Evolutionary conservation across 805 yeast species (phyloP).

Genomic region (Monosporozyma solicola): DNA sequence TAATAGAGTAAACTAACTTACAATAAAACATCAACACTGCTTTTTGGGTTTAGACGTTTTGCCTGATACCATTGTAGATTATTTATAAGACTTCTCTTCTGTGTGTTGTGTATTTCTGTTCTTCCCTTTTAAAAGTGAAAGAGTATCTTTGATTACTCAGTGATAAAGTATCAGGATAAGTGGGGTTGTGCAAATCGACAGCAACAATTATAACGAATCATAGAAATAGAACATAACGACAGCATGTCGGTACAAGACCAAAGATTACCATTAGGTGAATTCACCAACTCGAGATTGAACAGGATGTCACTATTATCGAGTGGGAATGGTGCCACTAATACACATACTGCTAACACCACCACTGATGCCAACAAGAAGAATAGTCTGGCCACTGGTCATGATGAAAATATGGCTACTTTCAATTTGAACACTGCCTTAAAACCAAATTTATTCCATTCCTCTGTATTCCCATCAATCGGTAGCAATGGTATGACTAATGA

Average conservation of each 20-base stretch:
- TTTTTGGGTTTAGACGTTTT: background rate
- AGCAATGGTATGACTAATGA: background rate
- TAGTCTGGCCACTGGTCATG: background rate
- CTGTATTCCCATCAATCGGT: background rate
- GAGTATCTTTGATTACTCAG: too few species aligned
- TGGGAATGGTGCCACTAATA: background rate
- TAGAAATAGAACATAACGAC: background rate
- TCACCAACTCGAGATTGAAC: constrained; percentile 21
- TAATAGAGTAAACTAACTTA: too few species aligned
- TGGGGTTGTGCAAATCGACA: background rate
- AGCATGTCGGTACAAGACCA: constrained; percentile 14
- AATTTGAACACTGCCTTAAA: background rate
- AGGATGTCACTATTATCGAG: constrained; percentile 5
- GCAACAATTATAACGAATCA: background rate
- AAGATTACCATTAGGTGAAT: constrained; percentile 23
- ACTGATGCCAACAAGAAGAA: background rate
- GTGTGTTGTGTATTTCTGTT: too few species aligned
- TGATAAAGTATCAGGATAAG: background rate
- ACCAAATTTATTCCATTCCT: background rate
- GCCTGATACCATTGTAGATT: background rate
- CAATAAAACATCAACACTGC: background rate
- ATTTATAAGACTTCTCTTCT: background rate
- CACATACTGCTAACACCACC: background rate
- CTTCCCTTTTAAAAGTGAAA: too few species aligned
- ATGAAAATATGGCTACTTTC: background rate